Percentiles rank a stretch among this genome's conserved stretches.
Evolutionary conservation across 2,329 filamentous ascomycete species (phyloP).

Genomic region (Alternaria postmessia): DNA sequence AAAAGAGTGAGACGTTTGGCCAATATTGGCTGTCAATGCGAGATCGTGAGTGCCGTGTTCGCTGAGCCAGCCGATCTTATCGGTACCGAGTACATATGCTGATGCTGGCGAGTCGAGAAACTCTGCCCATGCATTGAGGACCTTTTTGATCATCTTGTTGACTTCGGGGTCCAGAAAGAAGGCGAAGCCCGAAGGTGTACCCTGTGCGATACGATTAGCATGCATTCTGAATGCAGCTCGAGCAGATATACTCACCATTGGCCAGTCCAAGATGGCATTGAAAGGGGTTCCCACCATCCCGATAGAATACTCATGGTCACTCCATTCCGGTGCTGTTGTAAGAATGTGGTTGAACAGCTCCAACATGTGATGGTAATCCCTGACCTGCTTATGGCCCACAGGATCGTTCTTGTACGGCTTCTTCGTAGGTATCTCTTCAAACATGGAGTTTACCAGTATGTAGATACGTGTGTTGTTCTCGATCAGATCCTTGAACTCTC

Average conservation of each 20-base stretch:
- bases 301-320: slow-evolving; percentile 45
- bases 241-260: slow-evolving; percentile 56
- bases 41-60: slow-evolving; percentile 48
- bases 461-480: slow-evolving; percentile 69
- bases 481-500: slow-evolving; percentile 72
- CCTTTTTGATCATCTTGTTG: slow-evolving; percentile 60
- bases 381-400: slow-evolving; percentile 68
- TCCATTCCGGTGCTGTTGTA: slow-evolving; percentile 53
- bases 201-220: neutral
- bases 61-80: slow-evolving; percentile 54
- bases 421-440: slow-evolving; percentile 69
- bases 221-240: slow-evolving; percentile 19
- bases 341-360: slow-evolving; percentile 68
- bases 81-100: slow-evolving; percentile 48
- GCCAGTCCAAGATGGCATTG: slow-evolving; percentile 66
- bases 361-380: slow-evolving; percentile 73
- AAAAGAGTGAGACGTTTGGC: slow-evolving; percentile 54
- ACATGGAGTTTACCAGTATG: slow-evolving; percentile 74
- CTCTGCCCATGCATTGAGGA: slow-evolving; percentile 60
- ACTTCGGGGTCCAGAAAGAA: slow-evolving; percentile 52
- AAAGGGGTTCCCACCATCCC: slow-evolving; percentile 64
- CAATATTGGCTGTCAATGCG: slow-evolving; percentile 26
- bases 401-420: slow-evolving; percentile 69
- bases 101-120: slow-evolving; percentile 46
- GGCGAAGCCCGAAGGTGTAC: slow-evolving; percentile 57